These are phyloP conservation scores for Fusarium napiforme DNA, from an alignment of 2,329 filamentous ascomycete genomes.

Conservation along the genomic window DNA sequence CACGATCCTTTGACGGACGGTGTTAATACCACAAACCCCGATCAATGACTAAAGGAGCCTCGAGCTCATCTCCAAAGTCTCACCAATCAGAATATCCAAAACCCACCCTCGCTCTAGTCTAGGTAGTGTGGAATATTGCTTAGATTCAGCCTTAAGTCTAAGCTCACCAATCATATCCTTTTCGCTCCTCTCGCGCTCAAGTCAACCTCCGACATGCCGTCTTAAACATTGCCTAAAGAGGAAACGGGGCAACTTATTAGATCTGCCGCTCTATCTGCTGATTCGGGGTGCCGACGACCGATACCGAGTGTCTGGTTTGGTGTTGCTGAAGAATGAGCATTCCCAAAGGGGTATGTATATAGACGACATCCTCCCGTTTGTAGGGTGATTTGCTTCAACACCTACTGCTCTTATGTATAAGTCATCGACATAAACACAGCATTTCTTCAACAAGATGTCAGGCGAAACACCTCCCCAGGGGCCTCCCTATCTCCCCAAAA, in stretches of 20 bases:
- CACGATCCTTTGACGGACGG: not conserved
- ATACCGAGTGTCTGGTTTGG: conserved; percentile 5
- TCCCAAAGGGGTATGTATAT: not conserved
- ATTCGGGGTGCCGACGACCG: conserved; percentile 36
- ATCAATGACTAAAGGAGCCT: not conserved
- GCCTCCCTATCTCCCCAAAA: conserved; percentile 53
- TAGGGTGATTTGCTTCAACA: not conserved
- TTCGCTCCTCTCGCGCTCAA: conserved; percentile 37
- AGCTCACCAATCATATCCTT: conserved; percentile 20
- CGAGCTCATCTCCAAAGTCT: not conserved
- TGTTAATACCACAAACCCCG: not conserved
- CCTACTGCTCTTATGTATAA: not conserved
- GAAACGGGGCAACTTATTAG: conserved; percentile 20
- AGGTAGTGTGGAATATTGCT: not conserved
- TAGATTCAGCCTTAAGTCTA: not conserved
- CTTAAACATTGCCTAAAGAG: conserved; percentile 22
- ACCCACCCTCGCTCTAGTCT: not conserved
- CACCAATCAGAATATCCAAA: not conserved
- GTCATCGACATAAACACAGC: not conserved
- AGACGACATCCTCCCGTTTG: not conserved
- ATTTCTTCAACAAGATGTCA: conserved; percentile 18
- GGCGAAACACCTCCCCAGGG: conserved; percentile 41
- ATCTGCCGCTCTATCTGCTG: conserved; percentile 1
- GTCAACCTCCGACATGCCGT: conserved; percentile 38
- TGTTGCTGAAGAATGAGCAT: not conserved